These are phyloP conservation scores for Setaria viridis DNA, from an alignment of 202 grass and related monocot species.

Conservation along the genomic window DNA sequence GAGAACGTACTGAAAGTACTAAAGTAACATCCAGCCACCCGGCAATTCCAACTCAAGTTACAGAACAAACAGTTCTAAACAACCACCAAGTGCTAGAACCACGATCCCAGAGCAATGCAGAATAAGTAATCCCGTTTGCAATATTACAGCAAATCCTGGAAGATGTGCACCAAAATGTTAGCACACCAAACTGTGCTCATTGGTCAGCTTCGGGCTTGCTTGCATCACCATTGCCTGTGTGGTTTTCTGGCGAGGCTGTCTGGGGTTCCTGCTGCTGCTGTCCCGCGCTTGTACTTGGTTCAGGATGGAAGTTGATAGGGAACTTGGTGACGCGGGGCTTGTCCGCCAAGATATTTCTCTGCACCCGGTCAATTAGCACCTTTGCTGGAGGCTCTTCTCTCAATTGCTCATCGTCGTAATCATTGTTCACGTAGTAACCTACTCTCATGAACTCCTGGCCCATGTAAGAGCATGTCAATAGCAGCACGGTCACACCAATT, in stretches of 20 bases:
- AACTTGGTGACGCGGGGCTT: constrained; percentile 99
- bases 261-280: constrained; percentile 67
- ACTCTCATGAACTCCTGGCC: constrained; percentile 99
- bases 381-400: constrained; percentile 88
- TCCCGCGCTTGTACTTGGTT: constrained; percentile 57
- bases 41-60: constrained; percentile 17
- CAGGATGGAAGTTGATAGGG: constrained; percentile 97
- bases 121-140: constrained; percentile 8
- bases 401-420: constrained; percentile 93
- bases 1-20: constrained; percentile 8
- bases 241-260: constrained; percentile 52
- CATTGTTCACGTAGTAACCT: constrained; percentile 98
- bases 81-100: constrained; percentile 8
- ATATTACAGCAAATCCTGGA: constrained; percentile 20
- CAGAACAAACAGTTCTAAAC: constrained; percentile 42
- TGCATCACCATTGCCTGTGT: constrained; percentile 42
- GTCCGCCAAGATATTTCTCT: constrained; percentile 95
- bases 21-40: background rate
- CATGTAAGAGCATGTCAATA: constrained; percentile 95
- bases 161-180: constrained; percentile 31
- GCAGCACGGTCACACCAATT: constrained; percentile 91
- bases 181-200: constrained; percentile 41
- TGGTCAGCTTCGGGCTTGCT: constrained; percentile 19
- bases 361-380: constrained; percentile 82
- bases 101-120: constrained; percentile 2